Conservation (phyloP, 768 basidiomycete genomes). For the Mrakia frigida region DNA sequence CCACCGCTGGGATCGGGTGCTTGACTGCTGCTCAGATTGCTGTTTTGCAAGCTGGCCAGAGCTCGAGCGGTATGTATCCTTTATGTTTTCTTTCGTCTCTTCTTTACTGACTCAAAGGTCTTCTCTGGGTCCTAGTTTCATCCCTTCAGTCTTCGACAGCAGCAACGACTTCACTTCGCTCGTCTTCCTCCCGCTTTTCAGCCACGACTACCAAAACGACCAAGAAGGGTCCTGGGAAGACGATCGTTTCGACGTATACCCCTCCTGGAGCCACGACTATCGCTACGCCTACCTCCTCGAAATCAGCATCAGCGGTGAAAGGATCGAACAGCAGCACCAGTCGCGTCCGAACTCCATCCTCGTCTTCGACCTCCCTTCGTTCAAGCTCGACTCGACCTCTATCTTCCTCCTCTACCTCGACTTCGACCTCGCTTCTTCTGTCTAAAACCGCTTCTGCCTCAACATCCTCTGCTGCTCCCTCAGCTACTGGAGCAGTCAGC, state of each 20-base stretch:
- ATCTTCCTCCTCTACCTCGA: neutral
- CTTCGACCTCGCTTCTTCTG: neutral
- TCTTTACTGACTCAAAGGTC: neutral
- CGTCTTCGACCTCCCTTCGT: neutral
- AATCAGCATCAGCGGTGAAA: neutral
- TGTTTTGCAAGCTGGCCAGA: neutral
- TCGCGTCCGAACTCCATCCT: neutral
- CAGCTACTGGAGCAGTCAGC: neutral
- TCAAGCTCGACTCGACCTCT: neutral
- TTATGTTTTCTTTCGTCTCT: too few relatives aligned
- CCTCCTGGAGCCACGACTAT: neutral
- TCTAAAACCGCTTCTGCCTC: neutral
- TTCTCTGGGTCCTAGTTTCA: neutral
- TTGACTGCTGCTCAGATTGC: neutral
- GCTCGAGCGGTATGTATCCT: neutral
- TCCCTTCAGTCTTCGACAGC: neutral
- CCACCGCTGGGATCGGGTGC: neutral
- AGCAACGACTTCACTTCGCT: neutral
- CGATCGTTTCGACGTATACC: neutral
- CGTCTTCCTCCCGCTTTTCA: neutral
- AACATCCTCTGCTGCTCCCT: neutral
- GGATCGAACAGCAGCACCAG: neutral
- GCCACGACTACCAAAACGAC: neutral
- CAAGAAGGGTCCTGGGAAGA: conserved; percentile 2
- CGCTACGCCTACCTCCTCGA: neutral